These are phyloP conservation scores for Nitzschia sp. DNA, from an alignment of 108 stramenopile genomes.

Conservation along the genomic window DNA sequence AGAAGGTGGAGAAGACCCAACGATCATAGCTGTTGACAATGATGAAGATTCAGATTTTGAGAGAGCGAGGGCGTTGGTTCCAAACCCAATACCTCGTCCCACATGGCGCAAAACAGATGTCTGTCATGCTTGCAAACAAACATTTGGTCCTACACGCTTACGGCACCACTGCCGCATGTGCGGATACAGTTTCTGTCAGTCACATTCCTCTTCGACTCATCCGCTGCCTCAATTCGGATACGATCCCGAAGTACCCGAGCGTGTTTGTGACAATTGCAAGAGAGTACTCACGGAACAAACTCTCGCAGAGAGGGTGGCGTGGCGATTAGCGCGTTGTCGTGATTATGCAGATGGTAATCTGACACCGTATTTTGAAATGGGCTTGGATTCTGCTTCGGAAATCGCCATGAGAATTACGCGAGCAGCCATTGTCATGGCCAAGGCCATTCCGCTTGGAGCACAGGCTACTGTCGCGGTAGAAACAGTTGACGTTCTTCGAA, in stretches of 20 bases:
- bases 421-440: slow-evolving; percentile 71
- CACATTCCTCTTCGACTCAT: slow-evolving; percentile 61
- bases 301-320: slow-evolving; percentile 82
- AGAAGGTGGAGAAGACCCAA: slow-evolving; percentile 1
- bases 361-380: slow-evolving; percentile 83
- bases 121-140: slow-evolving; percentile 63
- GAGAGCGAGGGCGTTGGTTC: slow-evolving; percentile 66
- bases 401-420: slow-evolving; percentile 64
- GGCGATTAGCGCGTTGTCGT: slow-evolving; percentile 78
- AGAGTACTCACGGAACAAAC: slow-evolving; percentile 64
- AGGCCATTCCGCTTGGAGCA: slow-evolving; percentile 81
- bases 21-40: background rate
- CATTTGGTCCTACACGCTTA: slow-evolving; percentile 82
- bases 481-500: slow-evolving; percentile 87
- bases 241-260: slow-evolving; percentile 73
- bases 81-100: slow-evolving; percentile 60
- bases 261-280: slow-evolving; percentile 86
- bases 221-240: slow-evolving; percentile 82
- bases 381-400: slow-evolving; percentile 74
- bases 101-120: slow-evolving; percentile 63
- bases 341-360: slow-evolving; percentile 58
- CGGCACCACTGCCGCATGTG: slow-evolving; percentile 93
- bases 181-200: slow-evolving; percentile 80
- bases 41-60: slow-evolving; percentile 53
- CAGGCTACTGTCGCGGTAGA: slow-evolving; percentile 88